phyloP scores from a whole-genome alignment of 371 early-diverging fungal genomes.

The Quaeritorhiza haematococci region DNA sequence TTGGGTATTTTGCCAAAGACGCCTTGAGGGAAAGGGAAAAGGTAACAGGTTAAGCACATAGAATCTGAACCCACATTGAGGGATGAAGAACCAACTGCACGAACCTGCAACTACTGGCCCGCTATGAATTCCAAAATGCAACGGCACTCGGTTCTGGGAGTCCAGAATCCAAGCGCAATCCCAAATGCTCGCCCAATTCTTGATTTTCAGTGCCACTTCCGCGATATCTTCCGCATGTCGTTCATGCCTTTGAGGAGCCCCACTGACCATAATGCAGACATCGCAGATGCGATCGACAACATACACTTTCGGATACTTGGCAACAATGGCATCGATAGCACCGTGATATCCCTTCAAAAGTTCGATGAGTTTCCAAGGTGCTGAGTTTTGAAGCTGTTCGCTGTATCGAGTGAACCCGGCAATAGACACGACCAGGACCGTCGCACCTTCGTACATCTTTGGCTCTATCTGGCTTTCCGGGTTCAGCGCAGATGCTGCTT shows the following conservation, averaged over 20 bases:
- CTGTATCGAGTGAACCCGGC: conserved; percentile 17
- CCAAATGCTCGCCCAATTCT: conserved; percentile 11
- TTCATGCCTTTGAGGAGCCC: conserved; percentile 13
- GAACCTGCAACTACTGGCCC: conserved; percentile 16
- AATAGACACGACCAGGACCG: conserved; percentile 17
- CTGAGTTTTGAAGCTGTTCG: conserved; percentile 9
- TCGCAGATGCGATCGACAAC: conserved; percentile 17
- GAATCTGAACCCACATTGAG: no score
- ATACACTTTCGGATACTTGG: neutral
- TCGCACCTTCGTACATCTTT: conserved; percentile 5
- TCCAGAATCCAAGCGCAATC: conserved; percentile 12
- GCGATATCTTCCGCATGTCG: conserved; percentile 5
- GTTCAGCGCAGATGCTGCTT: conserved; percentile 5
- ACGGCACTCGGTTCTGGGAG: no score
- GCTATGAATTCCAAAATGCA: conserved; percentile 15
- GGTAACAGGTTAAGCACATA: no score
- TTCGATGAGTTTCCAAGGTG: conserved; percentile 9
- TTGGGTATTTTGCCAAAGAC: conserved; percentile 13
- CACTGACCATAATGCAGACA: conserved; percentile 16
- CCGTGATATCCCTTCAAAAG: conserved; percentile 11
- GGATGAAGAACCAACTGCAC: neutral
- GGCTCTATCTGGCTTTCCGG: conserved; percentile 5
- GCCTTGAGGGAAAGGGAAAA: neutral
- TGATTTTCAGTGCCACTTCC: conserved; percentile 9
- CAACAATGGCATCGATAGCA: conserved; percentile 9